Evolutionary conservation across 495 filamentous ascomycete genomes (phyloP).

Genomic region (Penicillium steckii): DNA sequence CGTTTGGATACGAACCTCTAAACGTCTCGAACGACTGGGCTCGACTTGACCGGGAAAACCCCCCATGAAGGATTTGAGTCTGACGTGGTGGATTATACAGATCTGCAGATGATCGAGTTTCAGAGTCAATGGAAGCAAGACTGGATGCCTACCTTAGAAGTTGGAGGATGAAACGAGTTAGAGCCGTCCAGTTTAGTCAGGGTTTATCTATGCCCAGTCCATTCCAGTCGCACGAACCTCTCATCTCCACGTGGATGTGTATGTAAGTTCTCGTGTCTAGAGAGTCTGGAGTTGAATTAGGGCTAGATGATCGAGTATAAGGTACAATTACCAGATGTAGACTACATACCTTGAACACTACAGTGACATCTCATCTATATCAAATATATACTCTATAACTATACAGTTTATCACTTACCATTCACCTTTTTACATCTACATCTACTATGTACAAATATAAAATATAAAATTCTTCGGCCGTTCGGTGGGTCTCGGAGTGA

Average conservation of each 20-base stretch:
- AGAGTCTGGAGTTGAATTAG: no score
- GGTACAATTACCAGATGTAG: no score
- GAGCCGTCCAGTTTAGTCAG: no score
- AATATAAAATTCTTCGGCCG: conserved; percentile 19
- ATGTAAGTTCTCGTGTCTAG: neutral
- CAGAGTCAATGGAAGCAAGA: neutral
- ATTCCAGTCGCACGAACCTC: neutral
- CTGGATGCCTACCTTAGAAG: neutral
- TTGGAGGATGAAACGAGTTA: neutral
- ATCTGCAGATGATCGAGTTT: neutral
- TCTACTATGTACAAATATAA: no score
- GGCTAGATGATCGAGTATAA: no score
- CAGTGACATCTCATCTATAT: no score
- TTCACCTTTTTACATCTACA: no score
- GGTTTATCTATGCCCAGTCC: neutral
- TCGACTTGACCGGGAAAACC: neutral
- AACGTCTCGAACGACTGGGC: neutral
- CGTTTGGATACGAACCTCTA: neutral
- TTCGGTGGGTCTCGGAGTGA: conserved; percentile 27
- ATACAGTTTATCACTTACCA: no score
- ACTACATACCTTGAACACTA: no score
- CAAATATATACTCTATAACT: no score
- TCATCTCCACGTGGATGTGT: neutral
- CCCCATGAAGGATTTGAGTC: neutral
- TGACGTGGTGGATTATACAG: neutral